Conservation (phyloP, 345 rosid genomes). For the Alliaria petiolata region DNA sequence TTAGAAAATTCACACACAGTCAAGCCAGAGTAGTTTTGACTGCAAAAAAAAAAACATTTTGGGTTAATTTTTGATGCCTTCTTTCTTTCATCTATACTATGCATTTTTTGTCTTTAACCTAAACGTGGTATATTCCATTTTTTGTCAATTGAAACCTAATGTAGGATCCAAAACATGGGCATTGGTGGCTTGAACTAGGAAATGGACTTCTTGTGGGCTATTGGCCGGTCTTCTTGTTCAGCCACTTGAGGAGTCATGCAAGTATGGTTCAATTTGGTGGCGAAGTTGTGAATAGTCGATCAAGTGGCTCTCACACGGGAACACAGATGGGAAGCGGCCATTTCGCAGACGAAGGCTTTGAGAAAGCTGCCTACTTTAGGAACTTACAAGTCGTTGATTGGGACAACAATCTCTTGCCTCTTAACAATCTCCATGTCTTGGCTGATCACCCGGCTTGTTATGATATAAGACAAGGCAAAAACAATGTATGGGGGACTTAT, state of each 20-base stretch:
- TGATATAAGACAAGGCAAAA: slow-evolving; percentile 81
- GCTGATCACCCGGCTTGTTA: slow-evolving; percentile 95
- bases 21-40: too few species aligned
- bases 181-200: slow-evolving; percentile 98
- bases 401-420: slow-evolving; percentile 87
- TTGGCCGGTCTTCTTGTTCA: slow-evolving; percentile 92
- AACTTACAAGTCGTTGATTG: slow-evolving; percentile 88
- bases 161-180: slow-evolving; percentile 96
- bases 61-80: neutral
- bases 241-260: slow-evolving; percentile 83
- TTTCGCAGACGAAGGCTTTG: slow-evolving; percentile 84
- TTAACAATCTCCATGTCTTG: slow-evolving; percentile 54
- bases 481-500: slow-evolving; percentile 87
- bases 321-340: slow-evolving; percentile 99
- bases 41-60: too few species aligned
- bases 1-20: too few species aligned
- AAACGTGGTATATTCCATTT: neutral
- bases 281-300: slow-evolving; percentile 74
- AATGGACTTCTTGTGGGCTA: slow-evolving; percentile 82
- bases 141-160: neutral
- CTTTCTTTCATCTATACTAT: neutral
- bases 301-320: slow-evolving; percentile 68
- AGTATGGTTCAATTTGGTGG: slow-evolving; percentile 98
- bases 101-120: neutral
- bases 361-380: slow-evolving; percentile 81